Percentiles rank a stretch among this genome's conserved stretches.
Conservation (phyloP, 148 eudicot species). For the Rhododendron molle region DNA sequence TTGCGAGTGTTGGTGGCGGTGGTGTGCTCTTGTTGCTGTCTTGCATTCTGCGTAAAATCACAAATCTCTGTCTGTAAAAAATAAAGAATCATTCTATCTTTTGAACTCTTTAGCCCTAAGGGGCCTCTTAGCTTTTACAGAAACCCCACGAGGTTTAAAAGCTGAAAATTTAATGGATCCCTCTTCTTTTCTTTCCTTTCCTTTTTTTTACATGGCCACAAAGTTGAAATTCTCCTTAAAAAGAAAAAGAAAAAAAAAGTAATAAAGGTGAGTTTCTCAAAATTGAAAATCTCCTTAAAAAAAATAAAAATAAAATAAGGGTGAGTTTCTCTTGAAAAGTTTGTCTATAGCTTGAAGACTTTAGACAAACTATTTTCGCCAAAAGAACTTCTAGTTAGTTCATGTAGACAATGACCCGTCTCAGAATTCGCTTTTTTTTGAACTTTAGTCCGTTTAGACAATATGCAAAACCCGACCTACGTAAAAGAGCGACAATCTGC, state of each 20-base stretch:
- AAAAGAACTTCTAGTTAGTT: no score
- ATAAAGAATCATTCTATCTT: slow-evolving; percentile 30
- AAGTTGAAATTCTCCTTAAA: slow-evolving; percentile 3
- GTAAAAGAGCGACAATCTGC: not conserved
- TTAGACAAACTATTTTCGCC: not conserved
- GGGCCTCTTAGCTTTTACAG: not conserved
- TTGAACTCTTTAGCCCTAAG: slow-evolving; percentile 21
- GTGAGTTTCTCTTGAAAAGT: no score
- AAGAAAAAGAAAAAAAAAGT: not conserved
- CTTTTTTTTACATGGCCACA: slow-evolving; percentile 12
- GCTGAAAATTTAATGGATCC: slow-evolving; percentile 14
- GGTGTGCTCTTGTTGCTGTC: slow-evolving; percentile 14
- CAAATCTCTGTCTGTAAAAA: slow-evolving; percentile 11
- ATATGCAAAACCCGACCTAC: no score
- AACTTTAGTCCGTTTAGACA: no score
- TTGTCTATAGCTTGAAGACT: not conserved
- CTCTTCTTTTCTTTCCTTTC: slow-evolving; percentile 10
- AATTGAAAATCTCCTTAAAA: no score
- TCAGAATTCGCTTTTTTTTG: no score
- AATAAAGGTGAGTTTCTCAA: no score
- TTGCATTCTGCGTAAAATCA: slow-evolving; percentile 33
- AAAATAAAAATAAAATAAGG: no score
- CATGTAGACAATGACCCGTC: no score
- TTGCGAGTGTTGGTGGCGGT: not conserved
- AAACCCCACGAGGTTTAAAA: slow-evolving; percentile 21